Evolutionary conservation across 1,284 basidiomycete species (phyloP).

Genomic region (Malassezia nana): DNA sequence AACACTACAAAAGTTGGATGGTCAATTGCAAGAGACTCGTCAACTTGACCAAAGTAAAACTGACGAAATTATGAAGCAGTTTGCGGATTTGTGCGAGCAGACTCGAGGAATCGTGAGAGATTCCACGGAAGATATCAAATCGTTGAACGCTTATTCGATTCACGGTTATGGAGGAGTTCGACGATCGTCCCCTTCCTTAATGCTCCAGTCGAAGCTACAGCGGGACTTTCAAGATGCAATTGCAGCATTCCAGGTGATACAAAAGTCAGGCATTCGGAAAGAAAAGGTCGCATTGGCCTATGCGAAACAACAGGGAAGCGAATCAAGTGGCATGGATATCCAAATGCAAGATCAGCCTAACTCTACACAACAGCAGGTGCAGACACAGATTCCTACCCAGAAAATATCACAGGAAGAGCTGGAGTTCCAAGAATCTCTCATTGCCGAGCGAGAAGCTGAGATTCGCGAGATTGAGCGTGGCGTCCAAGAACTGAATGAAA

Average conservation of each 20-base stretch:
- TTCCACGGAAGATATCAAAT: slow-evolving; percentile 80
- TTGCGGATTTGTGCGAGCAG: slow-evolving; percentile 71
- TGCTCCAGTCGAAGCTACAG: slow-evolving; percentile 71
- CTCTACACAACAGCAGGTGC: background rate
- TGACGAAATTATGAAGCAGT: slow-evolving; percentile 7
- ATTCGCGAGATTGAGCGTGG: slow-evolving; percentile 94
- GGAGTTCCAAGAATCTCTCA: slow-evolving; percentile 89
- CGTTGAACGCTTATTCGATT: slow-evolving; percentile 45
- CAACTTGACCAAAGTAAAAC: background rate
- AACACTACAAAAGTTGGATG: slow-evolving; percentile 81
- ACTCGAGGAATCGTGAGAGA: slow-evolving; percentile 89
- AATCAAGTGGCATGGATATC: background rate
- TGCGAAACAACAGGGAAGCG: slow-evolving; percentile 4
- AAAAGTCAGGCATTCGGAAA: slow-evolving; percentile 52
- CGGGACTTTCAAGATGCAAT: slow-evolving; percentile 84
- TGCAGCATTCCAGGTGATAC: slow-evolving; percentile 64
- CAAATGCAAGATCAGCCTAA: slow-evolving; percentile 7
- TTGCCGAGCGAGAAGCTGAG: slow-evolving; percentile 86
- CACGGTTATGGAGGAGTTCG: slow-evolving; percentile 14
- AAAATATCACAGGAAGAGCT: slow-evolving; percentile 59
- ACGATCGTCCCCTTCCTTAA: slow-evolving; percentile 22
- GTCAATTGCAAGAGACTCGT: slow-evolving; percentile 62
- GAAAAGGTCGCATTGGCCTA: slow-evolving; percentile 79
- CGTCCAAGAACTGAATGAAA: slow-evolving; percentile 91
- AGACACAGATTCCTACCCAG: slow-evolving; percentile 2